Percentiles rank a stretch among this genome's conserved stretches.
Conservation (phyloP, 805 yeast species). For the Suhomyces canberraensis region DNA sequence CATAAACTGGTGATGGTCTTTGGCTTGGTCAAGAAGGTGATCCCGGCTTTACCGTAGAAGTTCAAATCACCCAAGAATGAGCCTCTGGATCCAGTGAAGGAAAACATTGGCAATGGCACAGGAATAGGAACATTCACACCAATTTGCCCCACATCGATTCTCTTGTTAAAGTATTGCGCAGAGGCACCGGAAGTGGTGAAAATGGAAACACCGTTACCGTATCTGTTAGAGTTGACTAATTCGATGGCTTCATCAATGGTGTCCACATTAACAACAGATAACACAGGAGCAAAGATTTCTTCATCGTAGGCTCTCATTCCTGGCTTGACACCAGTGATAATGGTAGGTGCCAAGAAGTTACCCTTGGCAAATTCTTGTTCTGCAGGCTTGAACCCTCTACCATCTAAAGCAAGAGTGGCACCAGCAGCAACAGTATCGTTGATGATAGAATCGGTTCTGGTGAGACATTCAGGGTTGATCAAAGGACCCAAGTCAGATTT, state of each 20-base stretch:
- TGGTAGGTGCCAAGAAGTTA: constrained; percentile 71
- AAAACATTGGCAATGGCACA: constrained; percentile 78
- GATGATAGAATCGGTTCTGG: constrained; percentile 55
- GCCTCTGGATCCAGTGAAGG: constrained; percentile 73
- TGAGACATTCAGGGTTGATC: constrained; percentile 56
- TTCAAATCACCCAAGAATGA: constrained; percentile 77
- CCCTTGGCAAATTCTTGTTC: constrained; percentile 46
- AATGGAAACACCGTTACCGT: constrained; percentile 71
- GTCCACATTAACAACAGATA: constrained; percentile 57
- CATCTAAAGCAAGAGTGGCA: constrained; percentile 61
- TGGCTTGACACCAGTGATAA: constrained; percentile 57
- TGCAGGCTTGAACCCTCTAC: constrained; percentile 46
- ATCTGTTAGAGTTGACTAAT: constrained; percentile 53
- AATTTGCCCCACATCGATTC: constrained; percentile 71
- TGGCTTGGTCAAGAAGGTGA: constrained; percentile 68
- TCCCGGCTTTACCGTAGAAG: constrained; percentile 76
- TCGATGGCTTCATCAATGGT: constrained; percentile 67
- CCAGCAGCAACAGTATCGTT: constrained; percentile 56
- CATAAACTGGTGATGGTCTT: constrained; percentile 72
- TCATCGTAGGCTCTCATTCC: constrained; percentile 72
- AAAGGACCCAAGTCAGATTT: constrained; percentile 71
- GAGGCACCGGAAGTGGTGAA: constrained; percentile 68
- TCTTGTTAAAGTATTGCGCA: constrained; percentile 67
- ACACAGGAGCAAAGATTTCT: constrained; percentile 77
- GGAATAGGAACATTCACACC: constrained; percentile 80